Evolutionary conservation across 2,329 filamentous ascomycete genomes (phyloP), one percentile per base, ranked within the genome.

Genomic region (Trichoderma simmonsii): DNA sequence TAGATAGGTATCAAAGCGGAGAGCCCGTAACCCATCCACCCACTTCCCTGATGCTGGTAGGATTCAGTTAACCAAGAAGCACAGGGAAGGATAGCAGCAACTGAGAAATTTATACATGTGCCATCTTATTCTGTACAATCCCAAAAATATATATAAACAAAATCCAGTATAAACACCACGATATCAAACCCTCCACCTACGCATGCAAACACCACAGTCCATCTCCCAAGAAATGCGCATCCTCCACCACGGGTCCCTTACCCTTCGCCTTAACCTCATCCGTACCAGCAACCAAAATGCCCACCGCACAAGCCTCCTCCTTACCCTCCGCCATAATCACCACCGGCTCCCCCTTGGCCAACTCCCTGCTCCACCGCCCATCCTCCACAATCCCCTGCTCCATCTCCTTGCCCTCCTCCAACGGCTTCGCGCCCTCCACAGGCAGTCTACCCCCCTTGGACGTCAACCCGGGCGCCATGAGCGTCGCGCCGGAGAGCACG

Each of bases 391-490:
- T 78, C 60, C 74, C 56, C 75, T 83, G 81, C 1, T 83, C 81
- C 73, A 85, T 78, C 81, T 87, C 85, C 59, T 82, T 80, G 5
- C 81, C 83, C 74, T 83, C 82, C 63, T 75, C 78, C 39, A 80
- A 73, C 73, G 71, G 75, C 77, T 75, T 78, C 2, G 73, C 78
- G 8, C 81, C 81, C 4, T 84, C 82, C 2, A 88, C 84, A 0
- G 96, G 96, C 77, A 99, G 82, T 62, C 93, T 82, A 0, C 96
- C 96, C 0, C 96, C 96, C 0, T 90, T 83, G 24, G 90, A 94
- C 32, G 96, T 99, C 77, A 99, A 82, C 0, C 96, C 96, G 0
- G 96, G 96, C 1, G 94, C 95, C 96, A 99, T 99, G 74, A 99
- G 90, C 15, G 95, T 94, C 1, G 96, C 96, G 59, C 96, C 96